Conservation (phyloP, 2,329 filamentous ascomycete genomes). For the Colletotrichum somersetense region DNA sequence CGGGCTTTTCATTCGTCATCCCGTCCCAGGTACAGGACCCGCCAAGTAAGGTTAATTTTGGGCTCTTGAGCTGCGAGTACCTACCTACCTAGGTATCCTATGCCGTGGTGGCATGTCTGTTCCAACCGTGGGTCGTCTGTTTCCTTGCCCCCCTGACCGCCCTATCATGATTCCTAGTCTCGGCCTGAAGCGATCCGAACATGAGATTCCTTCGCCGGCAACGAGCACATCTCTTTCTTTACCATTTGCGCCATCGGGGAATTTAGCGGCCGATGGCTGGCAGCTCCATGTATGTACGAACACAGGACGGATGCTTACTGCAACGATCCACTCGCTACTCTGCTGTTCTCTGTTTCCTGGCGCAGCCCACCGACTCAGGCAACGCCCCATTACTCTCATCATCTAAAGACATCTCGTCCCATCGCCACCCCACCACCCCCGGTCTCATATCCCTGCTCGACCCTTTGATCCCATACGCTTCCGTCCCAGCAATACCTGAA, state of each 20-base stretch:
- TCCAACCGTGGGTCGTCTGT: neutral
- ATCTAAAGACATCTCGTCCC: constrained; percentile 13
- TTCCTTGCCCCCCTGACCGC: neutral
- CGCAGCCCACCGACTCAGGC: neutral
- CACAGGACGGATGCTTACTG: too few species aligned
- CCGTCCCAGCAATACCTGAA: constrained; percentile 20
- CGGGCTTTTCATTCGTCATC: neutral
- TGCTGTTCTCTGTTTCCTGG: neutral
- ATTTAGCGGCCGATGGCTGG: neutral
- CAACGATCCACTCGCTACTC: neutral
- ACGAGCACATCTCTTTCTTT: neutral
- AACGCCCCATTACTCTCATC: neutral
- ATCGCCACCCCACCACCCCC: constrained; percentile 6
- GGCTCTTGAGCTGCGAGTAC: too few species aligned
- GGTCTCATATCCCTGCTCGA: constrained; percentile 7
- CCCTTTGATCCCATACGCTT: constrained; percentile 27
- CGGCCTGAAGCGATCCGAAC: neutral
- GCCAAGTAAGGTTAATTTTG: constrained; percentile 38
- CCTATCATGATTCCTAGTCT: neutral
- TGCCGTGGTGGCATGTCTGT: neutral
- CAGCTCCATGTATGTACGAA: neutral
- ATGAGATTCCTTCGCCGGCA: neutral
- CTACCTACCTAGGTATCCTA: neutral
- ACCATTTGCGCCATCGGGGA: neutral
- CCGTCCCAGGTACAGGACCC: constrained; percentile 10